Evolutionary conservation across 1,139 yeast species (phyloP), one percentile per base, ranked within the genome.

Genomic region (Lodderomyces orthopsilosis): DNA sequence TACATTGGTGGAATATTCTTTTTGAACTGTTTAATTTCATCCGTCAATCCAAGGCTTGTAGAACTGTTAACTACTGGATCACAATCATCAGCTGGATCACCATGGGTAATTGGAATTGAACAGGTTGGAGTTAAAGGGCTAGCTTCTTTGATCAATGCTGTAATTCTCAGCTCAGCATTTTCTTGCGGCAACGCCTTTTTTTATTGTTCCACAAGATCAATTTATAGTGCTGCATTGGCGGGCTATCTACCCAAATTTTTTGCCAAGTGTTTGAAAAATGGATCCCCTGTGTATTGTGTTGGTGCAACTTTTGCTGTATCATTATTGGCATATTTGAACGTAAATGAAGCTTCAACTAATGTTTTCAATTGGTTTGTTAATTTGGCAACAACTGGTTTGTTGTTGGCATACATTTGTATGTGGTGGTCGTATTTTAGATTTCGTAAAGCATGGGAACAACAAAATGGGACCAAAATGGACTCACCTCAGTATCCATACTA

Each of bases 381-480:
- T 50, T 62, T 68, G 52, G 58, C 68, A 39, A 79, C 83, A 15
- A 77, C 81, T 21, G 79, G 82, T 9, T 65, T 78, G 38, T 71
- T 79, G 51, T 61, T 77, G 47, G 70, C 79, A 13, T 79, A 80
- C 68, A 64, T 74, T 10, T 65, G 73, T 46, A 71, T 79, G 45
- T 75, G 81, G 59, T 59, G 69, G 51, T 59, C 73, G 43, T 79
- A 76, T 57, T 67, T 67, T 57, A 63, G 64, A 49, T 66, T 68
- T 50, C 62, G 63, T 49, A 57, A 45, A 40, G 71, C 70, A 0
- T 59, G 63, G 49, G 53, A 45, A 12, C 70, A 65, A 6, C 74
- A 68, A 51, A 41, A 46, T 8, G 67, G 68, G 4, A 47, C 55
- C 15, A 57, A 56, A 40, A 54, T 56, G 36, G 48, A 56, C 19